Evolutionary conservation across 345 rosid genomes (phyloP).

Genomic region (Eucalyptus viminalis): DNA sequence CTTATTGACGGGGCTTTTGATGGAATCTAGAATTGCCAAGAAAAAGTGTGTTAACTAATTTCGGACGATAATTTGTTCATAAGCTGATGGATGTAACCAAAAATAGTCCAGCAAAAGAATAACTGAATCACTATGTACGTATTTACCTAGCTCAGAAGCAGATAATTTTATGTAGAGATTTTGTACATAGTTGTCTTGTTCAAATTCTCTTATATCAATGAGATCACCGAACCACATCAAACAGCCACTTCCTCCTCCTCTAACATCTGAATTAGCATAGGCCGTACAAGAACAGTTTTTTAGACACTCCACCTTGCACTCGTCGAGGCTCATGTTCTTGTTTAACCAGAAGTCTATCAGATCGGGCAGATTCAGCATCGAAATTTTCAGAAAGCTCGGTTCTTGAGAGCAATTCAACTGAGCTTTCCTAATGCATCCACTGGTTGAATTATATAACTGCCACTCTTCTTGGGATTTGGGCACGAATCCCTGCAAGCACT

Average conservation of each 20-base stretch:
- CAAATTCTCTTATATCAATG: background rate
- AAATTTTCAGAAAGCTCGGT: background rate
- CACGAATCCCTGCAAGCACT: slow-evolving; percentile 22
- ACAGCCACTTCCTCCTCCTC: slow-evolving; percentile 15
- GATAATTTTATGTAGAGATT: background rate
- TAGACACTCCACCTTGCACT: slow-evolving; percentile 7
- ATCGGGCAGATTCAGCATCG: slow-evolving; percentile 3
- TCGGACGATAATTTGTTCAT: background rate
- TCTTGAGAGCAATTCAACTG: background rate
- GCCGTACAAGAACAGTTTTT: slow-evolving; percentile 20
- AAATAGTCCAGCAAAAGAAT: background rate
- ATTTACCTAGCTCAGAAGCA: background rate
- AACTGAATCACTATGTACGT: background rate
- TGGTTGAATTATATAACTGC: slow-evolving; percentile 7
- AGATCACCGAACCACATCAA: slow-evolving; percentile 8
- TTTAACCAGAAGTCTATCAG: slow-evolving; percentile 4
- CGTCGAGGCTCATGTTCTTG: background rate
- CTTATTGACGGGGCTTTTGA: too few relatives aligned
- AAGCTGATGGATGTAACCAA: background rate
- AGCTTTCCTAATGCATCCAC: background rate
- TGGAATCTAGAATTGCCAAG: too few relatives aligned
- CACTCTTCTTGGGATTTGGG: slow-evolving; percentile 11
- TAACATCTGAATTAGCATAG: slow-evolving; percentile 5
- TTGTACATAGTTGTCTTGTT: background rate
- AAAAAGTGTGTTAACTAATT: background rate